Base-by-base conservation (phyloP, 1,284 basidiomycete genomes). In the Xerocomus minutiporus region DNA sequence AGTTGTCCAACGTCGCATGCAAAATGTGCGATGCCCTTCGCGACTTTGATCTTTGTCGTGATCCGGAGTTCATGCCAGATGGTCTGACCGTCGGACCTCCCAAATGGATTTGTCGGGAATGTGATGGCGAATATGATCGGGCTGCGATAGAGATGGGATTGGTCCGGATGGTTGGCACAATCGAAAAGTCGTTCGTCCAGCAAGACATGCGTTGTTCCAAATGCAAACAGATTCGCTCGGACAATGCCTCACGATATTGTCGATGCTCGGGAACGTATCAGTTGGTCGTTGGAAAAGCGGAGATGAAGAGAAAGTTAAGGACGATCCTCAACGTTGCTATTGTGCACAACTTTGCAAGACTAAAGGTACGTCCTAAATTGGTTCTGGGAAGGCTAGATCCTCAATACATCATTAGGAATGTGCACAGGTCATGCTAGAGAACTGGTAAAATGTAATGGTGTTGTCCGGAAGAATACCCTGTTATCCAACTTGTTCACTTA, bases 31-130 rank as follows among this genome's bases (percentile, higher is more conserved):
- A 95, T 69, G 77, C 81, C 23, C 81, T 96, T 55, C 84, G 91
- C 17, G 93, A 95, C 68, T 90, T 99, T 59, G 96, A 99, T 68
- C 88, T 98, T 59, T 97, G 94, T 67, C 83, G 95, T n/a, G 95
- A 97, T 69, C 79, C 86, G 6, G 91, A 94, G 57, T 79, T 97
- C 40, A 75, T 93, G 47, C 87, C 90, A 0, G 75, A 76, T 59
- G 66, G 77, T 31, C 69, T 74, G 36, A 74, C 77, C 23, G 67
- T 76, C 8, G 72, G 64, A 25, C 58, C 72, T 23, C 74, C 78
- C 9, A 80, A 81, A 64, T 91, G 89, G 88, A 64, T 72, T 15
- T 91, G 86, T 62, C 70, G 67, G 12, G 73, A 77, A 54, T 98
- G 96, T 66, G 81, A 82, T n/a, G 84, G 86, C 31, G 90, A 95